A percentile compares a stretch with the other conserved stretches of the same genome.
These are phyloP conservation scores for Kodamaea laetipori DNA, from an alignment of 805 yeast genomes.

Conservation along the genomic window DNA sequence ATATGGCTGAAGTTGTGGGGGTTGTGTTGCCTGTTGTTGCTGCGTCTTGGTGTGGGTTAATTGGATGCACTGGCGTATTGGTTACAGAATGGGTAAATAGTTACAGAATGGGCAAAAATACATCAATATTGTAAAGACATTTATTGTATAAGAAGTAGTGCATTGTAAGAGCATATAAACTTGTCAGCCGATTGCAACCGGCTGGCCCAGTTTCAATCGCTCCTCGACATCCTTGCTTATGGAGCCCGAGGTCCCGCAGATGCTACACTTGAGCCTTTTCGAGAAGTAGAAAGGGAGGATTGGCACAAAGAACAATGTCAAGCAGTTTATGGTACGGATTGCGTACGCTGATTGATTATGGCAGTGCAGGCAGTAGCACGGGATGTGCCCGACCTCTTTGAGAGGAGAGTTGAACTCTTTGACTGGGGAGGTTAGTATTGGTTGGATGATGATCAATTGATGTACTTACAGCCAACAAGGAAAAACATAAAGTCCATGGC, in stretches of 20 bases:
- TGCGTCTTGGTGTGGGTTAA: too few species aligned
- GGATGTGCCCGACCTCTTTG: constrained; percentile 31
- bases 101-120: too few species aligned
- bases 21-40: too few species aligned
- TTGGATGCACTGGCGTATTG: too few species aligned
- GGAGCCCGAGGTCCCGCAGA: constrained; percentile 48
- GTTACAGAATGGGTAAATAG: too few species aligned
- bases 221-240: constrained; percentile 25
- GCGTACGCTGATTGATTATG: constrained; percentile 58
- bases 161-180: background rate
- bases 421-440: constrained; percentile 23
- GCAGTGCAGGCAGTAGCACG: constrained; percentile 57
- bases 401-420: constrained; percentile 38
- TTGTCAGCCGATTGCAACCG: constrained; percentile 32
- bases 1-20: too few species aligned
- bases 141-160: background rate
- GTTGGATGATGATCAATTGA: too few species aligned
- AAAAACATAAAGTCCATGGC: constrained; percentile 23
- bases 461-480: constrained; percentile 37
- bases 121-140: too few species aligned
- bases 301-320: constrained; percentile 57
- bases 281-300: constrained; percentile 54
- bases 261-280: constrained; percentile 51
- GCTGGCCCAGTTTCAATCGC: constrained; percentile 34
- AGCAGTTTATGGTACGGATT: constrained; percentile 52